Conservation (phyloP, 805 yeast species). For the Sungouiozyma ichnusensis region DNA sequence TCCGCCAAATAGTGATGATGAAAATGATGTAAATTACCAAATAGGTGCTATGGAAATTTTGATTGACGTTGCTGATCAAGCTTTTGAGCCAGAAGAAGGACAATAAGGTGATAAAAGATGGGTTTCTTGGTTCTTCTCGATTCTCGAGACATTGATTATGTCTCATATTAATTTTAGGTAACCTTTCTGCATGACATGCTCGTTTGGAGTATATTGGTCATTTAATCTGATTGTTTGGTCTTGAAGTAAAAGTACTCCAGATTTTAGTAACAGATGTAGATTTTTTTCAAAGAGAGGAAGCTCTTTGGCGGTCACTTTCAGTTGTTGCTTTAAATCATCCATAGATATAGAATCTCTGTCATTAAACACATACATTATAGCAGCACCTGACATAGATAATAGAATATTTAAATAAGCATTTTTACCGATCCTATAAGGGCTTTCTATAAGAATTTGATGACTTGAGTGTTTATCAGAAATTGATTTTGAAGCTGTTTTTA, state of each 20-base stretch:
- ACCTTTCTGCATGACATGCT: neutral
- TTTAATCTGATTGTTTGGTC: neutral
- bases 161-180: neutral
- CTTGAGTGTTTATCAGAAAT: neutral
- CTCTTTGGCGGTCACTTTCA: neutral
- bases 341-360: constrained; percentile 3
- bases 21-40: constrained; percentile 66
- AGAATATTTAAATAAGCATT: neutral
- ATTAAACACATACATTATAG: constrained; percentile 12
- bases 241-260: neutral
- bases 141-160: too few species aligned
- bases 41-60: constrained; percentile 76
- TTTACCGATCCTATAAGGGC: constrained; percentile 1
- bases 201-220: neutral
- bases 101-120: too few species aligned
- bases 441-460: constrained; percentile 9
- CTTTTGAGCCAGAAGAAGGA: constrained; percentile 47
- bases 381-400: constrained; percentile 9
- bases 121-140: too few species aligned
- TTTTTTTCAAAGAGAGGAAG: neutral
- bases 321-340: neutral
- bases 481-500: neutral
- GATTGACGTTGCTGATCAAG: constrained; percentile 72
- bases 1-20: constrained; percentile 53
- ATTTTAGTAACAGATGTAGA: neutral